Evolutionary conservation across 2,329 filamentous ascomycete species (phyloP), one percentile per base, ranked within the genome.

Genomic region (Aspergillus fructus): DNA sequence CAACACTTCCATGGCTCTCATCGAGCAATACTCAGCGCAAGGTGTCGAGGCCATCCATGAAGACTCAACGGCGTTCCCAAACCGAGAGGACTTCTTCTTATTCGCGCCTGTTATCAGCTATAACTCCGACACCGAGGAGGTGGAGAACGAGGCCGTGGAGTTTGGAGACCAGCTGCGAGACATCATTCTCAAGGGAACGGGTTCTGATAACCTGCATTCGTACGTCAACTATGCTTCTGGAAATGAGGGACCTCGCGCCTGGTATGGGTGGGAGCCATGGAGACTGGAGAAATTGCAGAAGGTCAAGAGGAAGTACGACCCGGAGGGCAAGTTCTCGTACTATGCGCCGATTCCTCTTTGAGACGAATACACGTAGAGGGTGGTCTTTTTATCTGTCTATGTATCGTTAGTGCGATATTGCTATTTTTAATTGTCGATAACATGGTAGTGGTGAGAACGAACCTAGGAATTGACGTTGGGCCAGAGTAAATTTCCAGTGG

Each of bases 141-240:
- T 72, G 2, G 76, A 80, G 43, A 41, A 56, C 9, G 53, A 67
- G 48, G 78, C 77, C 2, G 57, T 59, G 5, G 54, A 63, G 23
- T 60, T 79, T 15, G 79, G 78, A 3, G 71, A 77, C 21, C 53
- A 66, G 57, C 59, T 79, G 4, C 73, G 78, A 3, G 49, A 74
- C 4, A 70, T 77, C 5, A 65, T 81, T 5, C 64, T 70, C 41
- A 57, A 67, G 9, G 72, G 67, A 0, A 76, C 65, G 49, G 78
- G 73, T 3, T 56, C 67, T 23, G 53, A 63, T 1, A 63, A 71
- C 33, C 42, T 76, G 49, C 69, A 75, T 55, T 66, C 73, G 0
- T 83, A 84, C 56, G 73, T 82, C 51, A 84, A 85, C 67, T 85
- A 83, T 61, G 81, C 80, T 0, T 75, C 75, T 51, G 81, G 81